Evolutionary conservation across 1,284 basidiomycete species (phyloP), one percentile per base, ranked within the genome.

Genomic region (Leccinum fallax): DNA sequence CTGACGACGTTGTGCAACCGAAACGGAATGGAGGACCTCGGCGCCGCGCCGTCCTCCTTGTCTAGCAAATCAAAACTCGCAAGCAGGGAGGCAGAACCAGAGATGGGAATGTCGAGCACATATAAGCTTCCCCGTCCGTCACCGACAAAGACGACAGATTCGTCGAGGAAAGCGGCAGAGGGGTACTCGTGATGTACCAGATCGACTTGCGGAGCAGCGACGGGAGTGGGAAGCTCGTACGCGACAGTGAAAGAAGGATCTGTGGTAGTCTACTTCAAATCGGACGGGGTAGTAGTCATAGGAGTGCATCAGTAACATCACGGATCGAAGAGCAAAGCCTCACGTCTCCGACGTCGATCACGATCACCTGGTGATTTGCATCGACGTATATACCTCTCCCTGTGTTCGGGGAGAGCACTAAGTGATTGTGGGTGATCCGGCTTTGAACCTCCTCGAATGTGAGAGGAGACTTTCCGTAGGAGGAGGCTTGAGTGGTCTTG

Each of bases 371-470:
- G 65, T 85, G 84, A 9, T 86, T 81, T 34, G 79, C 78, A 69
- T 95, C 93, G 34, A 96, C 77, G 70, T 94, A 97, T 15, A 89
- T 74, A 1, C 83, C 84, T 66, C 81, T 80, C 15, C 76, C 75
- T 7, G 79, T 78, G 26, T 80, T 77, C 7, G 71, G 67, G 10
- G 83, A 83, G 0, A 87, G 76, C 10, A 81, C 76, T 3, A 97
- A 81, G 71, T 96, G 95, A 69, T 97, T 94, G 77, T 94, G 92
- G 34, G 86, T 83, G 53, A 96, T 94, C 49, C 95, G 81, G 64
- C 87, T 89, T 70, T 92, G 87, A 40, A 94, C 88, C 71, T 97
- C 93, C 62, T 90, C 82, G 69, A 92, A 92, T 1, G 88, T 87
- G 13, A 94, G 79, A 9, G 85, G 84, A 0, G 81, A 76, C 61